Evolutionary conservation across 1,284 basidiomycete genomes (phyloP).

Genomic region (Pisolithus thermaeus): DNA sequence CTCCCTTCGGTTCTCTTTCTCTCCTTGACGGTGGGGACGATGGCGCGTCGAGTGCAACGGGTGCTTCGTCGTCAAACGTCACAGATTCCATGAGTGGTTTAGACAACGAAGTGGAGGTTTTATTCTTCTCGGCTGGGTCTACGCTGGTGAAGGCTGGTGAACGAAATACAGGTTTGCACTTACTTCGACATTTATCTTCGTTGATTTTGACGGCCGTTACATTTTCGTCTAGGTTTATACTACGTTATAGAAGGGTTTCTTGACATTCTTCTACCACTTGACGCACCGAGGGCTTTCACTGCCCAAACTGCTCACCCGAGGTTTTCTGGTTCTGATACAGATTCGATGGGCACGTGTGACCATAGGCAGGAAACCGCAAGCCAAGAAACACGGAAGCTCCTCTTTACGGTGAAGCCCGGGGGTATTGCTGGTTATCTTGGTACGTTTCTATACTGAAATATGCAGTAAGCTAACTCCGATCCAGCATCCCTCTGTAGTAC

Average conservation of each 20-base stretch:
- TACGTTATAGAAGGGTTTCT: slow-evolving; percentile 98
- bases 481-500: slow-evolving; percentile 85
- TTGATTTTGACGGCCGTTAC: slow-evolving; percentile 3
- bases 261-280: slow-evolving; percentile 76
- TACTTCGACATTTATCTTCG: not conserved
- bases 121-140: slow-evolving; percentile 87
- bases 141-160: slow-evolving; percentile 89
- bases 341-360: slow-evolving; percentile 17
- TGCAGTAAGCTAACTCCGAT: slow-evolving; percentile 1
- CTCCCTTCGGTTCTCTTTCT: slow-evolving; percentile 83
- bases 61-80: slow-evolving; percentile 50
- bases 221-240: slow-evolving; percentile 65
- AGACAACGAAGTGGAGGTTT: slow-evolving; percentile 94
- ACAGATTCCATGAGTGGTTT: slow-evolving; percentile 69
- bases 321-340: slow-evolving; percentile 18
- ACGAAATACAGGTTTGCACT: slow-evolving; percentile 63
- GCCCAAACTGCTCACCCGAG: slow-evolving; percentile 21
- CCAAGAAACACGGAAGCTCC: slow-evolving; percentile 46
- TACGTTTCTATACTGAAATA: slow-evolving; percentile 29
- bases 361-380: slow-evolving; percentile 13
- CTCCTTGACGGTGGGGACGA: slow-evolving; percentile 75
- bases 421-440: slow-evolving; percentile 98
- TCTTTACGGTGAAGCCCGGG: slow-evolving; percentile 96
- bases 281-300: slow-evolving; percentile 29
- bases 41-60: slow-evolving; percentile 55